These are phyloP conservation scores for Cryomyces antarcticus DNA, from an alignment of 495 filamentous ascomycete genomes.

Conservation along the genomic window DNA sequence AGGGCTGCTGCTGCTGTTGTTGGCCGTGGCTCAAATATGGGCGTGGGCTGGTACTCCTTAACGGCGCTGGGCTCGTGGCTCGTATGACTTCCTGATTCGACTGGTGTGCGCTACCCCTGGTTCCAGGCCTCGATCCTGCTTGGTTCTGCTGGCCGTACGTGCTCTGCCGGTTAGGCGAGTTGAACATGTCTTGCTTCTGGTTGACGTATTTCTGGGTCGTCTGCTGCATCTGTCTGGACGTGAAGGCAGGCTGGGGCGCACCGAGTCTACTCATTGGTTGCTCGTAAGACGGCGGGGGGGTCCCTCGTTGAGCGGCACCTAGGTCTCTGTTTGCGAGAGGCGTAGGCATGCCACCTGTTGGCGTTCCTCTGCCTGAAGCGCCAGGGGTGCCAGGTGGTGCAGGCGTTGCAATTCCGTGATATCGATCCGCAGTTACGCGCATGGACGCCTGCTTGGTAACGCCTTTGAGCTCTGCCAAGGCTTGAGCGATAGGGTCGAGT, in stretches of 20 bases:
- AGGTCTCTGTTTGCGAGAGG: constrained; percentile 28
- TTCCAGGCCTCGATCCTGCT: constrained; percentile 1
- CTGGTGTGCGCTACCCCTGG: constrained; percentile 2
- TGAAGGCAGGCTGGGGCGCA: constrained; percentile 80
- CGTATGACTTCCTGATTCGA: constrained; percentile 9
- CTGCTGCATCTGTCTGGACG: constrained; percentile 81
- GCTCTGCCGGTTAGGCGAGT: constrained; percentile 7
- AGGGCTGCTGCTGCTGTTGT: constrained; percentile 21
- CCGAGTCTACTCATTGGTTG: constrained; percentile 56
- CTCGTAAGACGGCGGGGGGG: constrained; percentile 72
- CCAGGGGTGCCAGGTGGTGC: constrained; percentile 27
- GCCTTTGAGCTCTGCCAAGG: constrained; percentile 80
- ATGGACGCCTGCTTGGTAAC: constrained; percentile 52
- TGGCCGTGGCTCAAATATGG: constrained; percentile 22
- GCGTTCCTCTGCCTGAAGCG: constrained; percentile 20
- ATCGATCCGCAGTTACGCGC: constrained; percentile 82
- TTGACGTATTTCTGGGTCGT: constrained; percentile 71
- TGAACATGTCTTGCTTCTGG: constrained; percentile 65
- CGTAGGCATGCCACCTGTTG: constrained; percentile 27
- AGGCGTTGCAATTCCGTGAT: constrained; percentile 76
- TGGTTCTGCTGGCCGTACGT: too few species aligned
- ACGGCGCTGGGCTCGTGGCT: constrained; percentile 15
- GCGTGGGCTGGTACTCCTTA: constrained; percentile 21
- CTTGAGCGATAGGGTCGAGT: constrained; percentile 75
- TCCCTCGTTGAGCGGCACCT: constrained; percentile 36